Evolutionary conservation across 345 rosid genomes (phyloP).

Genomic region (Euclidium syriacum): DNA sequence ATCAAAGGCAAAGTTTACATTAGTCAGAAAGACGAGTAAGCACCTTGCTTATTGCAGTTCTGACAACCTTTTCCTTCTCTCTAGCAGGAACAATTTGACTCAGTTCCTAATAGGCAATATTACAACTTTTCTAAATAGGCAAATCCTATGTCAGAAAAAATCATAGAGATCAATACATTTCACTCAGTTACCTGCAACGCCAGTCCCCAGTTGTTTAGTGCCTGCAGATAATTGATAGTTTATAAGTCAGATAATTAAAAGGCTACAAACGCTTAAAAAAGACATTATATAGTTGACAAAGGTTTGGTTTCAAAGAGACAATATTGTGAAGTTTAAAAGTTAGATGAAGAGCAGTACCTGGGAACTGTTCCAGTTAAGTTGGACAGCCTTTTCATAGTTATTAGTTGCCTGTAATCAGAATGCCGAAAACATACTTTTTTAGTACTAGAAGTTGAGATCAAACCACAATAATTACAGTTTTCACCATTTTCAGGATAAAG

Average conservation of each 20-base stretch:
- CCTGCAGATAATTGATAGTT: slow-evolving; percentile 49
- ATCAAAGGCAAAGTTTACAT: slow-evolving; percentile 24
- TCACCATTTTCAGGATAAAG: not conserved
- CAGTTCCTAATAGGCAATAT: slow-evolving; percentile 57
- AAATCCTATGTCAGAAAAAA: not conserved
- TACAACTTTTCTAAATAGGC: not conserved
- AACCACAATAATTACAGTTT: not conserved
- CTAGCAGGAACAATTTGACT: slow-evolving; percentile 95
- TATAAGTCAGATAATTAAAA: not conserved
- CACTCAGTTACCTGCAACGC: slow-evolving; percentile 70
- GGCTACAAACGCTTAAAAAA: not conserved
- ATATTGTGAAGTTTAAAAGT: not conserved
- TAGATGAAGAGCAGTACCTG: slow-evolving; percentile 48
- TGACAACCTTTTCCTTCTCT: slow-evolving; percentile 85
- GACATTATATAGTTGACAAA: not conserved
- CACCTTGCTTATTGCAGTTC: slow-evolving; percentile 96
- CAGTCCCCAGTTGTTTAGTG: slow-evolving; percentile 97
- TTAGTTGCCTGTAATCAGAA: slow-evolving; percentile 70
- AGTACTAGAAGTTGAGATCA: slow-evolving; percentile 1
- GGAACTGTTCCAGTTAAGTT: slow-evolving; percentile 98
- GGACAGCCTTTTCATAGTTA: slow-evolving; percentile 94
- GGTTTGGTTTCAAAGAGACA: not conserved
- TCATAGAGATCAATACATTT: slow-evolving; percentile 9
- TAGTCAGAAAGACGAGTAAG: slow-evolving; percentile 25
- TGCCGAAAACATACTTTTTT: not conserved